These are phyloP conservation scores for Acidiella bohemica DNA, from an alignment of 495 filamentous ascomycete species.

Conservation along the genomic window DNA sequence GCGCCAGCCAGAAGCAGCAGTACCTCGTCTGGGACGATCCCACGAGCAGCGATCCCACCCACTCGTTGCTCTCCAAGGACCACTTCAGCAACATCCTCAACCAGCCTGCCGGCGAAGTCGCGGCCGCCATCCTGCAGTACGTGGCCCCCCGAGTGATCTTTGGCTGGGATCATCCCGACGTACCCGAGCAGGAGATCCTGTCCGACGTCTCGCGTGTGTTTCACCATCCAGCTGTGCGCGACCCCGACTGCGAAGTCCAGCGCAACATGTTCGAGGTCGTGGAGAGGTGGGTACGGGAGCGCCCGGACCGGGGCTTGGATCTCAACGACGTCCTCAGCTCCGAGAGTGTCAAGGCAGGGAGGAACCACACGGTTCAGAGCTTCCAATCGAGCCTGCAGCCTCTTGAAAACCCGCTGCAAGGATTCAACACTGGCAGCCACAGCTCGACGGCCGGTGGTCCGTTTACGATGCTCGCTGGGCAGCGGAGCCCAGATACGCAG, in stretches of 20 bases:
- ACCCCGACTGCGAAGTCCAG: slow-evolving; percentile 62
- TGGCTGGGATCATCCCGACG: slow-evolving; percentile 75
- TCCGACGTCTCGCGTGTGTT: slow-evolving; percentile 65
- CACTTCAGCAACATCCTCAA: slow-evolving; percentile 93
- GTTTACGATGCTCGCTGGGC: slow-evolving; percentile 8
- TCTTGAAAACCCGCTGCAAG: slow-evolving; percentile 7
- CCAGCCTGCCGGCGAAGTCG: slow-evolving; percentile 70
- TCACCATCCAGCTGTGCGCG: slow-evolving; percentile 73
- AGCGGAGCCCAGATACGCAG: not conserved
- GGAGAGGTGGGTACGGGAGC: slow-evolving; percentile 55
- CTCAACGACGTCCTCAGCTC: slow-evolving; percentile 61
- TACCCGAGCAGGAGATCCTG: slow-evolving; percentile 65
- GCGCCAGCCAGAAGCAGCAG: slow-evolving; percentile 69
- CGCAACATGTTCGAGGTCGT: slow-evolving; percentile 76
- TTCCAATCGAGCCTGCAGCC: slow-evolving; percentile 10
- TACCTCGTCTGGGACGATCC: slow-evolving; percentile 84
- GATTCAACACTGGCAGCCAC: slow-evolving; percentile 2
- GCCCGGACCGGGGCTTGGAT: slow-evolving; percentile 44
- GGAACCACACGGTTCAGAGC: slow-evolving; percentile 46
- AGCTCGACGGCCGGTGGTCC: slow-evolving; percentile 12
- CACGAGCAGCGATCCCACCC: slow-evolving; percentile 77
- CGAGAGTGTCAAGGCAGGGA: slow-evolving; percentile 63
- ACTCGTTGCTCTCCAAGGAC: slow-evolving; percentile 89
- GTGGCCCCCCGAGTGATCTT: slow-evolving; percentile 74
- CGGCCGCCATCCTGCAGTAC: slow-evolving; percentile 66